Conservation (phyloP, 768 basidiomycete species). For the Paxillus ammoniavirescens region DNA sequence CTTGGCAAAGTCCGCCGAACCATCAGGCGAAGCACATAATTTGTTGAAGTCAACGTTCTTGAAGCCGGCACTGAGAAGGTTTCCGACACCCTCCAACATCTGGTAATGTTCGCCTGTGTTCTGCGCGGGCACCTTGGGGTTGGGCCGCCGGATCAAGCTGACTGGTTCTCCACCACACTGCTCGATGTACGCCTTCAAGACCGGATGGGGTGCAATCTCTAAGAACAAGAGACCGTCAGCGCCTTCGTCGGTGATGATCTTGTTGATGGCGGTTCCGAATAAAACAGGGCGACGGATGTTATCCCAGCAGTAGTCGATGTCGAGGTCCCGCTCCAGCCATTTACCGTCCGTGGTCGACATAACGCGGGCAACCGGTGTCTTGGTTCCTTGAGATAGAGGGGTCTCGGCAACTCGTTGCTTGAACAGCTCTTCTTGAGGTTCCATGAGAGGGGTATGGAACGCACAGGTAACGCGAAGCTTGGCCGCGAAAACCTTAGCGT, state of each 20-base stretch:
- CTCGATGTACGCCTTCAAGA: constrained; percentile 34
- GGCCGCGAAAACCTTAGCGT: constrained; percentile 24
- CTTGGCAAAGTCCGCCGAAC: constrained; percentile 19
- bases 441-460: constrained; percentile 37
- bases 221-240: constrained; percentile 27
- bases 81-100: constrained; percentile 31
- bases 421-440: constrained; percentile 32
- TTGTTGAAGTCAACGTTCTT: constrained; percentile 28
- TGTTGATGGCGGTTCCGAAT: constrained; percentile 33
- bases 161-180: constrained; percentile 33
- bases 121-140: constrained; percentile 27
- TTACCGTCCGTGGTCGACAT: constrained; percentile 37
- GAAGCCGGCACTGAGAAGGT: constrained; percentile 29
- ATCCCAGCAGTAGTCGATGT: constrained; percentile 34
- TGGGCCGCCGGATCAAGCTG: constrained; percentile 31
- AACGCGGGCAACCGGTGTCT: constrained; percentile 22
- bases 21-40: constrained; percentile 23
- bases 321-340: constrained; percentile 29
- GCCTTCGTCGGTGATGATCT: constrained; percentile 28
- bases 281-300: constrained; percentile 35
- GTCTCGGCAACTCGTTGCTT: constrained; percentile 20
- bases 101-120: constrained; percentile 35
- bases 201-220: constrained; percentile 35
- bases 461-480: constrained; percentile 33
- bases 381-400: constrained; percentile 18